phyloP scores from a whole-genome alignment of 805 yeast species.

The Wickerhamiella kazuoi region DNA sequence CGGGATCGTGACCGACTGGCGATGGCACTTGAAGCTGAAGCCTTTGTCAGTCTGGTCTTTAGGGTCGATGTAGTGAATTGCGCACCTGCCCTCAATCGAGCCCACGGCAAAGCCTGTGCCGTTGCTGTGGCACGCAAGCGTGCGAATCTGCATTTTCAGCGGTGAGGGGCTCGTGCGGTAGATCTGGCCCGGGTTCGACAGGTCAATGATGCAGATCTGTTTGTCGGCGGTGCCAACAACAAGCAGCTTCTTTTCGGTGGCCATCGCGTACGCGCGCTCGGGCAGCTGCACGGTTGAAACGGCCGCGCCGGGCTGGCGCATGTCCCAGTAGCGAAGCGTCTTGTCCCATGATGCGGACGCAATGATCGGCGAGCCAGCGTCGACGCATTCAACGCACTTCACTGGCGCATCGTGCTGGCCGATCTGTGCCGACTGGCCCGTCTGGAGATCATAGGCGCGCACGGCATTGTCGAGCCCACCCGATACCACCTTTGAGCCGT shows the following conservation, averaged over 20 bases:
- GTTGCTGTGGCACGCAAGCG: conserved; percentile 68
- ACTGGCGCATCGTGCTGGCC: conserved; percentile 80
- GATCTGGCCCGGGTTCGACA: conserved; percentile 60
- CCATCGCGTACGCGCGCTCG: conserved; percentile 84
- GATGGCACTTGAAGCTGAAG: conserved; percentile 88
- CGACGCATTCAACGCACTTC: conserved; percentile 60
- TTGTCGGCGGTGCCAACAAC: conserved; percentile 93
- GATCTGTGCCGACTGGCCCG: conserved; percentile 68
- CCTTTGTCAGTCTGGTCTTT: conserved; percentile 34
- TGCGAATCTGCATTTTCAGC: conserved; percentile 74
- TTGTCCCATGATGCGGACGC: conserved; percentile 96
- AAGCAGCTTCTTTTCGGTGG: conserved; percentile 55
- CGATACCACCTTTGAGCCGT: conserved; percentile 72
- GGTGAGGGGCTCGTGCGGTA: conserved; percentile 62
- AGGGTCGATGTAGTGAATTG: conserved; percentile 80
- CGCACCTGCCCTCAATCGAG: conserved; percentile 89
- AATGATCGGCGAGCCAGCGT: conserved; percentile 53
- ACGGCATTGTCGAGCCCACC: conserved; percentile 89
- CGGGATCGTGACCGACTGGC: conserved; percentile 40
- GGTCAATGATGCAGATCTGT: conserved; percentile 57
- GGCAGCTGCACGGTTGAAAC: conserved; percentile 68
- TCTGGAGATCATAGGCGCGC: conserved; percentile 59
- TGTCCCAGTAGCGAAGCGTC: conserved; percentile 87
- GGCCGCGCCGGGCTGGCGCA: conserved; percentile 60
- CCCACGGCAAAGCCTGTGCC: conserved; percentile 91